phyloP scores from a whole-genome alignment of 1,284 basidiomycete species.

The Xerocomus amazonicus region DNA sequence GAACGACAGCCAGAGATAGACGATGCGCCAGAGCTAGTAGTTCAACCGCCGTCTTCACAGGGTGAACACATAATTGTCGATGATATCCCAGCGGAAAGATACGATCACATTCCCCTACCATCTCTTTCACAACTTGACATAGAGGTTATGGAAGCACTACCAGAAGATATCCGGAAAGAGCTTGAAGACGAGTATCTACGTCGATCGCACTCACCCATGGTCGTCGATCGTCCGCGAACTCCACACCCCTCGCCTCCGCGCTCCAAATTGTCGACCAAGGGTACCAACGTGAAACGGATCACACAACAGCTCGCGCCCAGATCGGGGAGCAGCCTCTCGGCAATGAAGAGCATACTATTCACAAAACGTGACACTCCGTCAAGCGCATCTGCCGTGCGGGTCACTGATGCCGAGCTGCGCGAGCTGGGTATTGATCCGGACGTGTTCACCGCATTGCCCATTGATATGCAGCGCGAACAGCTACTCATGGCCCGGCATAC shows the following conservation, averaged over 20 bases:
- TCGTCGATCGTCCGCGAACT: constrained; percentile 4
- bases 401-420: constrained; percentile 49
- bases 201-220: constrained; percentile 44
- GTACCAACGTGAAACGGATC: constrained; percentile 51
- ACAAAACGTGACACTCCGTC: constrained; percentile 24
- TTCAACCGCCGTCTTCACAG: constrained; percentile 38
- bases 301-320: constrained; percentile 60
- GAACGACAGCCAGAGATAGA: background rate
- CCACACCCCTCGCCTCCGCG: constrained; percentile 2
- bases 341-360: constrained; percentile 42
- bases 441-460: constrained; percentile 65
- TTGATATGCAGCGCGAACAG: constrained; percentile 69
- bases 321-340: constrained; percentile 41
- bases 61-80: constrained; percentile 7
- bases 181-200: constrained; percentile 64
- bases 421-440: constrained; percentile 67
- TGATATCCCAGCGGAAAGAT: constrained; percentile 4
- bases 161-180: constrained; percentile 66
- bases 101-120: constrained; percentile 42
- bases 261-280: constrained; percentile 32
- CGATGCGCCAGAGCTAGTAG: constrained; percentile 24
- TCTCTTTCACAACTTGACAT: constrained; percentile 74
- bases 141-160: constrained; percentile 68
- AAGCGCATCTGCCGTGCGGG: constrained; percentile 27
- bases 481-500: constrained; percentile 53